Percentiles rank a stretch among this genome's conserved stretches.
These are phyloP conservation scores for Endocalyx cinctus DNA, from an alignment of 2,329 filamentous ascomycete genomes.

Conservation along the genomic window DNA sequence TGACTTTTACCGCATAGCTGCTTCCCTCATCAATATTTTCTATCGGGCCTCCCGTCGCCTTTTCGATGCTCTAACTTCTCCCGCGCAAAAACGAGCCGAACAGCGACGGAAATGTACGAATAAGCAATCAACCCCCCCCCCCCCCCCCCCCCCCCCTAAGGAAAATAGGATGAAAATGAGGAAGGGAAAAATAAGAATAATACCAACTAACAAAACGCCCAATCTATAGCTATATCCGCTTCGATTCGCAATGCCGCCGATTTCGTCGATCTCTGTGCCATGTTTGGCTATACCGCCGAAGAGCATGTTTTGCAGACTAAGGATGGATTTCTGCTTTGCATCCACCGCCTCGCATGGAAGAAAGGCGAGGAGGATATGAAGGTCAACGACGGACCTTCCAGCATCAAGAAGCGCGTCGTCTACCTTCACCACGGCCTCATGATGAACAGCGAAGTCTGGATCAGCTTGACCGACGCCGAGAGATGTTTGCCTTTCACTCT, in stretches of 20 bases:
- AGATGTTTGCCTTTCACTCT: constrained; percentile 84
- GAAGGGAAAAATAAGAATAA: too few relatives aligned
- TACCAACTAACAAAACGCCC: too few relatives aligned
- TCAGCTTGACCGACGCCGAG: constrained; percentile 81
- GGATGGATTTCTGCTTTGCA: constrained; percentile 86
- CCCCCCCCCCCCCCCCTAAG: too few relatives aligned
- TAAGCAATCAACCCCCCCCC: constrained; percentile 1
- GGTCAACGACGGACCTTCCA: constrained; percentile 68
- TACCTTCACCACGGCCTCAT: constrained; percentile 94
- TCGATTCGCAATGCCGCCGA: constrained; percentile 82
- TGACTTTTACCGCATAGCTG: too few relatives aligned
- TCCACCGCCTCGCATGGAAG: constrained; percentile 81
- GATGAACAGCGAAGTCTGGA: constrained; percentile 99
- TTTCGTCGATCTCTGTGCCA: constrained; percentile 87
- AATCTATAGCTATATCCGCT: constrained; percentile 61
- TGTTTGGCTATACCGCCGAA: constrained; percentile 90
- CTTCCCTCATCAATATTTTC: constrained; percentile 74
- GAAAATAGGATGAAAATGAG: too few relatives aligned
- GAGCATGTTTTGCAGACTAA: constrained; percentile 94
- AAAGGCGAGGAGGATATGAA: constrained; percentile 74
- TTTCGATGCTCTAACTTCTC: constrained; percentile 74
- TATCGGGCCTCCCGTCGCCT: constrained; percentile 77
- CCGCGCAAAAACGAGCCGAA: constrained; percentile 63
- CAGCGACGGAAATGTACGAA: constrained; percentile 59
- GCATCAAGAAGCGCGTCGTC: constrained; percentile 75